Conservation (phyloP, 2,329 filamentous ascomycete genomes). For the Mycosphaerella sp. region DNA sequence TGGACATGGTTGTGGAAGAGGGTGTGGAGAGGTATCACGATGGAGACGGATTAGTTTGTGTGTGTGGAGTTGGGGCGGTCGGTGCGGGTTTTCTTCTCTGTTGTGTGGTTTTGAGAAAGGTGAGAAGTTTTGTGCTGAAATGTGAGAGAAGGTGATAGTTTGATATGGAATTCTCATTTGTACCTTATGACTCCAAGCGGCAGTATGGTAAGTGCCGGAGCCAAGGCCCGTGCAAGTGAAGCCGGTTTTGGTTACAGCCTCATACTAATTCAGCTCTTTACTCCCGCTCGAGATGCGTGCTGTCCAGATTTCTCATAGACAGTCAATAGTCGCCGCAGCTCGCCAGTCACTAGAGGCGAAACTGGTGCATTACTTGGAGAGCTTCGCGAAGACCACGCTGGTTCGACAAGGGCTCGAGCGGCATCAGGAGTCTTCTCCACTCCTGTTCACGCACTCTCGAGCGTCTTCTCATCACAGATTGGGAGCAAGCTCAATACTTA, state of each 20-base stretch:
- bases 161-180: background rate
- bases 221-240: background rate
- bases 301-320: background rate
- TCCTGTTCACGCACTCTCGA: background rate
- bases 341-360: background rate
- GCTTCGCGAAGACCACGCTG: background rate
- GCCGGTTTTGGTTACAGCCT: background rate
- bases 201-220: background rate
- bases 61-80: background rate
- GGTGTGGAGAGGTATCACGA: background rate
- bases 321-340: background rate
- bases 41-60: background rate
- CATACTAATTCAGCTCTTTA: conserved; percentile 1
- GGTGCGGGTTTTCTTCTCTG: background rate
- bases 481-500: no score
- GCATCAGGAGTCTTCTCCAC: background rate
- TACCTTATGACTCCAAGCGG: background rate
- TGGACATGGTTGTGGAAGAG: background rate
- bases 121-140: no score
- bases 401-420: background rate
- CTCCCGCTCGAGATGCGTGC: background rate
- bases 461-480: no score
- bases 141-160: background rate
- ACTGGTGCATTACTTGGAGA: background rate
- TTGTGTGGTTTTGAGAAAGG: background rate